Percentiles rank a stretch among this genome's conserved stretches.
These are phyloP conservation scores for Magnolia sinica DNA, from an alignment of 164 flowering plant species.

Conservation along the genomic window DNA sequence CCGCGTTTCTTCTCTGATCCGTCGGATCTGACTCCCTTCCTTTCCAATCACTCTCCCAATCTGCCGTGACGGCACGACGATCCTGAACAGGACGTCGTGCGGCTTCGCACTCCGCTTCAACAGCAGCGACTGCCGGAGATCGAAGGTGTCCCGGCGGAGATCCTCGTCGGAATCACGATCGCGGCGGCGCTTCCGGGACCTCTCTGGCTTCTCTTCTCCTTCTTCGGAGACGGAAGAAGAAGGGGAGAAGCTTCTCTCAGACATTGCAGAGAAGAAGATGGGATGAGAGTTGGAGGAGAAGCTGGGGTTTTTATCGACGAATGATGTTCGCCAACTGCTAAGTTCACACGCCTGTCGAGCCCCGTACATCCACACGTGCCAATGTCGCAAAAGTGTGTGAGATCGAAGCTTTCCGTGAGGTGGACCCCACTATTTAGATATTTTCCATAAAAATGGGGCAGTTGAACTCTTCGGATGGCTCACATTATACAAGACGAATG, in stretches of 20 bases:
- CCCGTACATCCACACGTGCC: too few species aligned
- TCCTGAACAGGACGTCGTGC: constrained; percentile 5
- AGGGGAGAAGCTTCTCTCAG: constrained; percentile 9
- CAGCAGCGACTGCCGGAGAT: constrained; percentile 2
- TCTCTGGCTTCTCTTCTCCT: constrained; percentile 3
- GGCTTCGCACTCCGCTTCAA: not conserved
- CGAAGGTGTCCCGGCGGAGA: constrained; percentile 3
- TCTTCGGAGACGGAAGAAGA: constrained; percentile 7
- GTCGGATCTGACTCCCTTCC: constrained; percentile 65
- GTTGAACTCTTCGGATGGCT: too few species aligned
- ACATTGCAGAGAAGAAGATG: not conserved
- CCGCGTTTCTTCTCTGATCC: constrained; percentile 68
- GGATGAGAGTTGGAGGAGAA: not conserved
- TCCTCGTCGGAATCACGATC: constrained; percentile 17
- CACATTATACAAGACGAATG: too few species aligned
- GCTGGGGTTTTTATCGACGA: too few species aligned
- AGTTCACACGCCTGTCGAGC: too few species aligned
- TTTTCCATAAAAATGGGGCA: too few species aligned
- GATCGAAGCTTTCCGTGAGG: too few species aligned
- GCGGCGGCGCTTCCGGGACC: constrained; percentile 43
- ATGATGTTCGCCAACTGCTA: too few species aligned
- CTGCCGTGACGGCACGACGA: constrained; percentile 63
- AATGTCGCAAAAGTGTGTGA: too few species aligned
- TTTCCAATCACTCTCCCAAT: constrained; percentile 85
- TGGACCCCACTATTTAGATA: too few species aligned